Evolutionary conservation across 495 filamentous ascomycete species (phyloP).

Genomic region (Diplogelasinospora grovesii): DNA sequence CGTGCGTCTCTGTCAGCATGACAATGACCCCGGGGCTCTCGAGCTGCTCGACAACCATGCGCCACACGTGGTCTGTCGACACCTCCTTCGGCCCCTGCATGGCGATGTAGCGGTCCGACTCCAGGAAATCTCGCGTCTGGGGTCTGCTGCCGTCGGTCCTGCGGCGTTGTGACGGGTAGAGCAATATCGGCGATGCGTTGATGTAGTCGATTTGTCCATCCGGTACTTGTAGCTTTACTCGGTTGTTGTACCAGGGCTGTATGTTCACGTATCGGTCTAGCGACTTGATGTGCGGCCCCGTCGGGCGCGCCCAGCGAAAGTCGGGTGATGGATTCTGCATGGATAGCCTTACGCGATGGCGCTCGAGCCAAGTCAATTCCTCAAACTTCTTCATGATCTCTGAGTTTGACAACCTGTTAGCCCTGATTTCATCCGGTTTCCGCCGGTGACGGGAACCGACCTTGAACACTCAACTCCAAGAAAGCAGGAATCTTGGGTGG

Average conservation of each 20-base stretch:
- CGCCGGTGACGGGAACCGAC: conserved; percentile 9
- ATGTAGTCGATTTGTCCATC: conserved; percentile 83
- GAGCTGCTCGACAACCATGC: conserved; percentile 89
- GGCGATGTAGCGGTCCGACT: conserved; percentile 45
- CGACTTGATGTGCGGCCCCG: conserved; percentile 40
- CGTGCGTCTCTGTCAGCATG: conserved; percentile 91
- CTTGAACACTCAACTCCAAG: conserved; percentile 27
- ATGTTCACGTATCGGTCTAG: conserved; percentile 82
- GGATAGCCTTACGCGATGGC: conserved; percentile 44
- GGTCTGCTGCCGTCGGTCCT: conserved; percentile 9
- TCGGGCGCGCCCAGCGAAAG: conserved; percentile 50
- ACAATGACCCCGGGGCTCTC: conserved; percentile 76
- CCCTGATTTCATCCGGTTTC: not conserved
- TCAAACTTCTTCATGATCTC: conserved; percentile 50
- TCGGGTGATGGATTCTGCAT: conserved; percentile 36
- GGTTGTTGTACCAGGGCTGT: conserved; percentile 77
- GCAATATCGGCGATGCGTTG: conserved; percentile 83
- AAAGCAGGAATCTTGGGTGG: conserved; percentile 37
- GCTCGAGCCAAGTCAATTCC: conserved; percentile 58
- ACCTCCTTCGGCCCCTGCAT: conserved; percentile 75
- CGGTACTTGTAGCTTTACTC: conserved; percentile 76
- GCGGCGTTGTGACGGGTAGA: conserved; percentile 60
- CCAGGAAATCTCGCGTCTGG: conserved; percentile 28
- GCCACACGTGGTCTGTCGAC: conserved; percentile 76
- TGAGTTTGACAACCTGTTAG: too few species aligned